Evolutionary conservation across 768 basidiomycete genomes (phyloP), one percentile per base, ranked within the genome.

Genomic region (Nevesoporus exiguus): DNA sequence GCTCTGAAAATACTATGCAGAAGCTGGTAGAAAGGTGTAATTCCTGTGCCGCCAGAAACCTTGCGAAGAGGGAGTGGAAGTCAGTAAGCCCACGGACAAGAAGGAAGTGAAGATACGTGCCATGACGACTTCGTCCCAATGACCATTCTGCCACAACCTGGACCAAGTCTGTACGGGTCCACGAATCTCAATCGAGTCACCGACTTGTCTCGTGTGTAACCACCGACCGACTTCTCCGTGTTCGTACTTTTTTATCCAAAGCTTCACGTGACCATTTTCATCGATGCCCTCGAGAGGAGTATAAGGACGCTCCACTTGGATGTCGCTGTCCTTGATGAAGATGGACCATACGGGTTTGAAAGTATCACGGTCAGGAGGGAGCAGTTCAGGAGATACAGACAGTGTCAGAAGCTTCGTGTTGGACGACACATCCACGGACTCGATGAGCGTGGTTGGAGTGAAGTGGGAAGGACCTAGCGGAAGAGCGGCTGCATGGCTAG

Each of bases 11-110:
- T 62, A 7, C 71, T 71, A 61, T 86, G 77, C 54, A 92, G 74
- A 19, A 93, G 75, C 64, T 93, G 91, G 62, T 83, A 83, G 66
- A 93, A 93, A 4, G 91, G 92, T 15, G 91, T 86, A 46, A 93
- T 85, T 27, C 92, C 91, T 5, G 91, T 93, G 25, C 91, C 91
- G 34, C 91, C 91, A 41, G 90, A 92, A 51, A 93, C 84, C 91
- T 93, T 54, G 42, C n/a, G 15, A 37, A n/a, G 10, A 14, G 22
- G 27, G 43, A 34, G 9, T 9, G n/a, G 39, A 33, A 39, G 30
- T 57, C 34, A 52, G 48, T 15, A 33, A 10, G 36, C 27, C 45
- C 17, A 40, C 14, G 34, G n/a, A 21, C 21, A 31, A 44, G 22
- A 29, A 24, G 36, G 29, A 22, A 21, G 25, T 21, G 31, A 7